Conservation (phyloP, 805 yeast species). For the Candida ascalaphidarum region DNA sequence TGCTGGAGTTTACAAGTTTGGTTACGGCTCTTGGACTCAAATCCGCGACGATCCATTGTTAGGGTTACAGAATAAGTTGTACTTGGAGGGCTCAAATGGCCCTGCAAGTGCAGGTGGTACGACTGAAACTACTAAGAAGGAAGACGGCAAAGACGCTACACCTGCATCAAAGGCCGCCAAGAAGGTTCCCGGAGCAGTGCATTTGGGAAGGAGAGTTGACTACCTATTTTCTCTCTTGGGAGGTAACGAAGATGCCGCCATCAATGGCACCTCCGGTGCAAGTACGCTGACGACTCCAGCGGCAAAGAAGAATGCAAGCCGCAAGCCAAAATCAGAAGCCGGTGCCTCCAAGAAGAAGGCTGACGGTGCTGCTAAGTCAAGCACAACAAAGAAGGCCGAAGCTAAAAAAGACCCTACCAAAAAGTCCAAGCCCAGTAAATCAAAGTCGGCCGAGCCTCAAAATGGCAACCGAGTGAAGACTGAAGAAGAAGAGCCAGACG, state of each 20-base stretch:
- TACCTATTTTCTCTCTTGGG: constrained; percentile 65
- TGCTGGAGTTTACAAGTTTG: constrained; percentile 85
- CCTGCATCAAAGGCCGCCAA: constrained; percentile 43
- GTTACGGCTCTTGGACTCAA: constrained; percentile 92
- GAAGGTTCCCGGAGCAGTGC: constrained; percentile 87
- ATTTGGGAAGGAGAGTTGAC: constrained; percentile 85
- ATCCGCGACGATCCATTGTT: constrained; percentile 93
- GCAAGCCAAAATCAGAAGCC: constrained; percentile 11
- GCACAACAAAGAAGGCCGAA: constrained; percentile 6
- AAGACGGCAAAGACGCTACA: too few relatives aligned
- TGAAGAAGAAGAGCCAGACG: constrained; percentile 15
- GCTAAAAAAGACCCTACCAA: constrained; percentile 8
- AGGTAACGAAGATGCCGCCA: constrained; percentile 41
- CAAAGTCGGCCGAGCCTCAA: background rate
- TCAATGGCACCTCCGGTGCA: constrained; percentile 1
- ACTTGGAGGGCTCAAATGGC: constrained; percentile 35
- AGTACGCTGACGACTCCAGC: constrained; percentile 5
- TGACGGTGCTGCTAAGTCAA: constrained; percentile 10
- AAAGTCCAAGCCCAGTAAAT: constrained; percentile 1
- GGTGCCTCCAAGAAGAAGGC: constrained; percentile 10
- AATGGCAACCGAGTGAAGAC: constrained; percentile 2
- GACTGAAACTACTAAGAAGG: constrained; percentile 6
- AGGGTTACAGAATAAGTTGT: constrained; percentile 78
- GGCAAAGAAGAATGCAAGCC: constrained; percentile 8
- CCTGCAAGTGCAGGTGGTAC: too few relatives aligned